These are phyloP conservation scores for Rhododendron vialii DNA, from an alignment of 148 eudicot genomes.

Conservation along the genomic window DNA sequence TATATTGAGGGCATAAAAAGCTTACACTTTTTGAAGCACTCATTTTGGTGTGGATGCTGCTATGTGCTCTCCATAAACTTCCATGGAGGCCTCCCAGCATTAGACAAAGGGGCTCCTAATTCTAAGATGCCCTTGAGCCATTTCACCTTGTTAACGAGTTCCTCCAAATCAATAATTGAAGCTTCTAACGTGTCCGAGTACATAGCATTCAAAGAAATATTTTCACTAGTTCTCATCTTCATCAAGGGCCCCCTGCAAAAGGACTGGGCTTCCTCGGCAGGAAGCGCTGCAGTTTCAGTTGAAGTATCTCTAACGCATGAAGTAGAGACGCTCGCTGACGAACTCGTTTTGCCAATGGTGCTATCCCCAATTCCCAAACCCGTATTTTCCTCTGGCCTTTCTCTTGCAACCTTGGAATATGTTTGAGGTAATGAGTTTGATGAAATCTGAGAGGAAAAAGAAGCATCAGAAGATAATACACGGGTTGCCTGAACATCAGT, in stretches of 20 bases:
- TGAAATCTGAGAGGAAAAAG: conserved; percentile 40
- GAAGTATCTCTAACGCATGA: conserved; percentile 28
- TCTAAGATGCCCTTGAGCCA: conserved; percentile 52
- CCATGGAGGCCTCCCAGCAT: conserved; percentile 36
- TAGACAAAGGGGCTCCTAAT: conserved; percentile 27
- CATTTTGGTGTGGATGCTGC: conserved; percentile 34
- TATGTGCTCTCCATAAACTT: conserved; percentile 33
- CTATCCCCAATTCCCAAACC: conserved; percentile 17
- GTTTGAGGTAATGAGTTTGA: conserved; percentile 23
- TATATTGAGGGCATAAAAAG: neutral
- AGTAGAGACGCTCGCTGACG: conserved; percentile 42
- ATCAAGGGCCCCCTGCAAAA: conserved; percentile 19
- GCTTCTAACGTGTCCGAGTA: conserved; percentile 43
- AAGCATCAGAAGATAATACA: conserved; percentile 29
- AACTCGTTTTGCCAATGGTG: conserved; percentile 27
- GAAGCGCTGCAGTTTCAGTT: conserved; percentile 18
- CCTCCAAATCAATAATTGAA: conserved; percentile 51
- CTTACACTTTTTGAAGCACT: conserved; percentile 12
- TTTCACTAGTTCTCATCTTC: conserved; percentile 23
- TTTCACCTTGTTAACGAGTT: conserved; percentile 54
- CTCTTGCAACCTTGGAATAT: conserved; percentile 16
- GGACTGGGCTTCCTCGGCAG: conserved; percentile 20
- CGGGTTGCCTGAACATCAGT: conserved; percentile 19
- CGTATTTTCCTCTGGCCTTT: conserved; percentile 1
- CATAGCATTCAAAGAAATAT: conserved; percentile 33